Evolutionary conservation across 768 basidiomycete species (phyloP), one percentile per base, ranked within the genome.

Genomic region (Fomitopsis serialis): DNA sequence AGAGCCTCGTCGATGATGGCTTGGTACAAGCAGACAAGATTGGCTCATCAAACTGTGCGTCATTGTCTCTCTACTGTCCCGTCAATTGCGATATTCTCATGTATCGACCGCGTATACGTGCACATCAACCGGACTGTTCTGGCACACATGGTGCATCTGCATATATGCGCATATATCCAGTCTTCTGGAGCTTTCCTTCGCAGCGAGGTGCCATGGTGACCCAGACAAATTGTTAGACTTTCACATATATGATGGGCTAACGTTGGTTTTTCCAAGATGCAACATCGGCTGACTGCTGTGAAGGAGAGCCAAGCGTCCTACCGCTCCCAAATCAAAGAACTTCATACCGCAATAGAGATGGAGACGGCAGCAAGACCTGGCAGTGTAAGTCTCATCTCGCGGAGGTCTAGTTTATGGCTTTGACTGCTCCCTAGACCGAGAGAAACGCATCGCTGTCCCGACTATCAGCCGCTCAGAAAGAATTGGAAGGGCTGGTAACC

Each of bases 111-210:
- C 11, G 29, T 32, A n/a, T 32, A 32, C 29, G 29, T 11, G 29
- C 11, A 11, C 6, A 11, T 6, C 11, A 32, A 32, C 29, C 6
- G 5, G 29, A 11, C 29, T 32, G 29, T 11, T 55, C 7, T 25
- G 47, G 58, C 67, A 29, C 13, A 22, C 2, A 3, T 2, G 64
- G 51, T 51, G 23, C 54, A 48, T 51, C 52, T 56, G 58, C 60
- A 56, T 63, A 67, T 61, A 61, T 59, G 35, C 53, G 42, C 50
- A 44, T 32, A 54, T 58, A 32, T 21, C 19, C 56, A 95, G 93
- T 95, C 70, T 96, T 91, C 68, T 97, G 94, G 94, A 90, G 90
- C 63, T 96, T 97, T 66, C 93, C 93, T 15, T 93, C 91, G 1
- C 90, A 94, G 54, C 80, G 82, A 44, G 92, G 93, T 3, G 81